Evolutionary conservation across 805 yeast species (phyloP).

Genomic region (Sungouiella blattae): DNA sequence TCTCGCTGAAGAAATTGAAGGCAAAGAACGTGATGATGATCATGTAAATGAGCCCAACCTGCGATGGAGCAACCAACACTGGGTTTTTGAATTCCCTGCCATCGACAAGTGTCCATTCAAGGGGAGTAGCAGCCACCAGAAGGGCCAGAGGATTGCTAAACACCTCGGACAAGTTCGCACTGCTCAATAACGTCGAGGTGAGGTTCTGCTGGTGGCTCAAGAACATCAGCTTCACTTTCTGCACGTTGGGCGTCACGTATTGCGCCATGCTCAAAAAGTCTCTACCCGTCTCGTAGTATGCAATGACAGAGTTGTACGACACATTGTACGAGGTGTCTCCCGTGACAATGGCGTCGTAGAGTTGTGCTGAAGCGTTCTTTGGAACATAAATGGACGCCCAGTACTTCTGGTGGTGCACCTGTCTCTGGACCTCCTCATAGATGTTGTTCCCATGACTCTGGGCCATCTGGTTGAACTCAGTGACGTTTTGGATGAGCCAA

Average conservation of each 20-base stretch:
- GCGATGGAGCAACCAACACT: conserved; percentile 61
- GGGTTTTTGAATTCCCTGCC: conserved; percentile 48
- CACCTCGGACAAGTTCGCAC: conserved; percentile 11
- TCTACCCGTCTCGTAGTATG: conserved; percentile 60
- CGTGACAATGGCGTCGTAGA: conserved; percentile 36
- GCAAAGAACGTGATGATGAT: conserved; percentile 73
- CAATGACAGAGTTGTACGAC: conserved; percentile 28
- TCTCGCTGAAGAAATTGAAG: conserved; percentile 53
- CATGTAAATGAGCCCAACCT: conserved; percentile 71
- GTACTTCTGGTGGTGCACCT: conserved; percentile 51
- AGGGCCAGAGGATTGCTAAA: conserved; percentile 13
- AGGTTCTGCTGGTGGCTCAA: conserved; percentile 22
- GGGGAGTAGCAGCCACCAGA: conserved; percentile 27
- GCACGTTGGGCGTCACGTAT: conserved; percentile 41
- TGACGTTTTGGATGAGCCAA: conserved; percentile 33
- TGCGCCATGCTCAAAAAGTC: conserved; percentile 49
- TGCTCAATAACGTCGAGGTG: conserved; percentile 12
- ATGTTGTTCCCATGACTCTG: conserved; percentile 19
- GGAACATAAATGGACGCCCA: conserved; percentile 62
- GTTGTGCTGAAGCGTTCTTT: conserved; percentile 43
- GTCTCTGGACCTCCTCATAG: conserved; percentile 37
- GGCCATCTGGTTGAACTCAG: conserved; percentile 29
- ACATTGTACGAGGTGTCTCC: conserved; percentile 31
- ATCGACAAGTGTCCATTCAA: conserved; percentile 39
- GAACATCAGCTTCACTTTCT: conserved; percentile 31